phyloP scores from a whole-genome alignment of 2,329 filamentous ascomycete genomes.

The Leptographium radiaticola region DNA sequence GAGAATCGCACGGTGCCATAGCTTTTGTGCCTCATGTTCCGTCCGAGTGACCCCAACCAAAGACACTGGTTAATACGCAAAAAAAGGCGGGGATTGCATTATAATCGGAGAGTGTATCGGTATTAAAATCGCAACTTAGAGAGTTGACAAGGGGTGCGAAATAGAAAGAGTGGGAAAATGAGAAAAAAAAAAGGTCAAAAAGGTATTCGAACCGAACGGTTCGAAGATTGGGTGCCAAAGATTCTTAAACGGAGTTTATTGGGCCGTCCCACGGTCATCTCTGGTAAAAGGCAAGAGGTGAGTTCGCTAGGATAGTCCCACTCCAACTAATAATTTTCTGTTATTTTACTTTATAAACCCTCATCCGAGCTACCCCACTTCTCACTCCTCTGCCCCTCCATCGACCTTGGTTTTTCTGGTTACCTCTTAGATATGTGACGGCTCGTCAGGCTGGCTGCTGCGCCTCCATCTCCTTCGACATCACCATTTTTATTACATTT shows the following conservation, averaged over 20 bases:
- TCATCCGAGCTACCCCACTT: neutral
- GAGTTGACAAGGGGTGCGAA: no score
- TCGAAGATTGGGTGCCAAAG: slow-evolving; percentile 13
- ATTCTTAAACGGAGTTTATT: slow-evolving; percentile 13
- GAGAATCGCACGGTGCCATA: neutral
- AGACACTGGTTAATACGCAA: no score
- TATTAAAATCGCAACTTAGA: no score
- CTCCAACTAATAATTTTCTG: slow-evolving; percentile 10
- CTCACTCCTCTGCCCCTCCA: neutral
- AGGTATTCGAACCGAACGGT: slow-evolving; percentile 9
- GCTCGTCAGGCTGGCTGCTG: neutral
- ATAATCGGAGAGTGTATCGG: no score
- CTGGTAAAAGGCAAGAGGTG: slow-evolving; percentile 16
- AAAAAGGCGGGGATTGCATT: no score
- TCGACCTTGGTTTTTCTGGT: neutral
- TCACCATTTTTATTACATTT: neutral
- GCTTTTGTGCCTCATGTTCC: no score
- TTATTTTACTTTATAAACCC: slow-evolving; percentile 8
- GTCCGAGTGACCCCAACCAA: no score
- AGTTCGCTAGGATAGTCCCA: slow-evolving; percentile 16
- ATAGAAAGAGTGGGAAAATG: no score
- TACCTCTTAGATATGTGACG: neutral
- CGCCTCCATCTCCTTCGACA: neutral
- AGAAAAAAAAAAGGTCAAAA: slow-evolving; percentile 2
- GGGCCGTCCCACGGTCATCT: slow-evolving; percentile 15